Percentiles rank a stretch among this genome's conserved stretches.
Evolutionary conservation across 441 rosid species (phyloP).

Genomic region (Populus trichocarpa): DNA sequence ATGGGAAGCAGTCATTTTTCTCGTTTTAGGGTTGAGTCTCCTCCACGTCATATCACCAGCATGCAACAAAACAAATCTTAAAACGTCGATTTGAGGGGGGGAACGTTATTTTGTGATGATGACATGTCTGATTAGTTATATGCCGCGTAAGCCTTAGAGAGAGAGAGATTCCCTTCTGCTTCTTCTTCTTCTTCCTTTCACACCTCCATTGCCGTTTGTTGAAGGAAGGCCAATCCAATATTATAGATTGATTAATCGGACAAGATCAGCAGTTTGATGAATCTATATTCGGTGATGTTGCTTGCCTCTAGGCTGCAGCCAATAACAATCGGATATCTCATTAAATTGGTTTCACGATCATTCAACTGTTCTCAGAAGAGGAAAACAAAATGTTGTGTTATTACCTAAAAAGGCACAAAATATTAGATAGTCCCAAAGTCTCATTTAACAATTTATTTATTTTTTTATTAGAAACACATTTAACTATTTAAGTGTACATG

Average conservation of each 20-base stretch:
- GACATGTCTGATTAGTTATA: constrained; percentile 10
- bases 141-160: background rate
- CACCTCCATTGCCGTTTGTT: background rate
- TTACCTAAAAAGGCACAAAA: too few species aligned
- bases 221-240: background rate
- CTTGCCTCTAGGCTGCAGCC: too few species aligned
- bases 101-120: constrained; percentile 1
- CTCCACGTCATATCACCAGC: constrained; percentile 14
- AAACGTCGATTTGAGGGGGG: background rate
- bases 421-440: too few species aligned
- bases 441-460: too few species aligned
- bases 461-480: background rate
- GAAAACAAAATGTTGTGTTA: too few species aligned
- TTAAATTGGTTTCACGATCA: too few species aligned
- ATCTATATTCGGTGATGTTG: too few species aligned
- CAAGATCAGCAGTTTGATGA: background rate
- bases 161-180: background rate
- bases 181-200: background rate
- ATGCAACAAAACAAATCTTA: constrained; percentile 1
- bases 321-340: too few species aligned
- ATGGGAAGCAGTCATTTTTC: constrained; percentile 24
- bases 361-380: too few species aligned
- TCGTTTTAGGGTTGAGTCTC: constrained; percentile 23
- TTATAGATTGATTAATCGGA: background rate
- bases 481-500: background rate